Conservation (phyloP, 2,329 filamentous ascomycete species). For the Venturia nashicola region DNA sequence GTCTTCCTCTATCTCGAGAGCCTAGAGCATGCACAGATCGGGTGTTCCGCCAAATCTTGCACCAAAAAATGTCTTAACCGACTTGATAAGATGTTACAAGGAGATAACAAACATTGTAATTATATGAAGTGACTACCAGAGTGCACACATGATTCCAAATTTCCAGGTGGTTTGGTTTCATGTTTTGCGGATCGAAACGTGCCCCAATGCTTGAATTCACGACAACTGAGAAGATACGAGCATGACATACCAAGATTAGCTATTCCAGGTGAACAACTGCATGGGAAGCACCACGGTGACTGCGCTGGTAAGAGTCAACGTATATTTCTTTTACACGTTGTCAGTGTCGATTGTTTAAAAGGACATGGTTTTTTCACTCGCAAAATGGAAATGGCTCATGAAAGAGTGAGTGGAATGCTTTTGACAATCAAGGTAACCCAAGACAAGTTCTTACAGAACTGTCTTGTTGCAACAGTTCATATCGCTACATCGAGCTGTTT, state of each 20-base stretch:
- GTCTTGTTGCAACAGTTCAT: not conserved
- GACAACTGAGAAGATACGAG: not conserved
- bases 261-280: not conserved
- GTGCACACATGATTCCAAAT: not conserved
- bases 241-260: not conserved
- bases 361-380: not conserved
- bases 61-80: not conserved
- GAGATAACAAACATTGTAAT: not conserved
- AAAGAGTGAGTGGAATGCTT: not conserved
- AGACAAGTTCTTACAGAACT: not conserved
- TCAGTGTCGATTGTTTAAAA: not conserved
- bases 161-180: not conserved
- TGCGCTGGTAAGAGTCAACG: not conserved
- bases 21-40: not conserved
- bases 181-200: not conserved
- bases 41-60: not conserved
- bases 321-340: not conserved
- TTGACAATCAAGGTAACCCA: not conserved
- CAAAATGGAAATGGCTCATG: not conserved
- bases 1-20: not conserved
- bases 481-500: not conserved
- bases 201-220: not conserved
- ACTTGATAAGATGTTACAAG: not conserved
- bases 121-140: not conserved
- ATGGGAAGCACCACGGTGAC: not conserved